phyloP scores from a whole-genome alignment of 2,329 filamentous ascomycete genomes.

The Neonectria punicea region DNA sequence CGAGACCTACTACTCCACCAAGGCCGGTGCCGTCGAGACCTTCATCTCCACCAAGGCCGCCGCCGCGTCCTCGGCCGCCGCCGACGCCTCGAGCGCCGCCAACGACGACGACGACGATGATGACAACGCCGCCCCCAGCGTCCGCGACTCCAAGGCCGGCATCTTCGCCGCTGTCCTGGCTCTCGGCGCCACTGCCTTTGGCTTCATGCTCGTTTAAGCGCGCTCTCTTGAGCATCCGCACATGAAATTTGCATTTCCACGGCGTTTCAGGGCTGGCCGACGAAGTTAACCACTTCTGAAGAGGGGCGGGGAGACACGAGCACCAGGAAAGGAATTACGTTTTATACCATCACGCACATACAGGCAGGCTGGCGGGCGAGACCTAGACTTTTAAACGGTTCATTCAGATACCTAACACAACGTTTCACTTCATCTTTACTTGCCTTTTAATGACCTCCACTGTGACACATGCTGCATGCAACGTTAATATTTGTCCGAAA shows the following conservation, averaged over 20 bases:
- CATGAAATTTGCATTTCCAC: neutral
- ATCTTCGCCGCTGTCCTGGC: conserved; percentile 34
- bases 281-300: neutral
- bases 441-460: neutral
- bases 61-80: conserved; percentile 19
- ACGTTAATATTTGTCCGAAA: neutral
- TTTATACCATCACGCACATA: conserved; percentile 14
- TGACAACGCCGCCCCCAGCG: conserved; percentile 31
- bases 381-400: neutral
- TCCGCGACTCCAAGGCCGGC: conserved; percentile 27
- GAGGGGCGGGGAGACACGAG: neutral
- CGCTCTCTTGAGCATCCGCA: neutral
- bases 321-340: conserved; percentile 3
- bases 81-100: conserved; percentile 27
- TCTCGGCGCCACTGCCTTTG: conserved; percentile 39
- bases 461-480: neutral
- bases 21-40: conserved; percentile 13
- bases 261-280: conserved; percentile 7
- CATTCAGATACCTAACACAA: conserved; percentile 3
- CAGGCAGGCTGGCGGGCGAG: conserved; percentile 8
- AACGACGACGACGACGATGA: conserved; percentile 8
- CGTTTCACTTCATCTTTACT: conserved; percentile 3
- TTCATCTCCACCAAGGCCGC: conserved; percentile 6
- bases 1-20: conserved; percentile 24
- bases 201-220: conserved; percentile 37